A percentile compares a stretch with the other conserved stretches of the same genome.
phyloP scores from a whole-genome alignment of 495 filamentous ascomycete species.

The Ramalina intermedia region DNA sequence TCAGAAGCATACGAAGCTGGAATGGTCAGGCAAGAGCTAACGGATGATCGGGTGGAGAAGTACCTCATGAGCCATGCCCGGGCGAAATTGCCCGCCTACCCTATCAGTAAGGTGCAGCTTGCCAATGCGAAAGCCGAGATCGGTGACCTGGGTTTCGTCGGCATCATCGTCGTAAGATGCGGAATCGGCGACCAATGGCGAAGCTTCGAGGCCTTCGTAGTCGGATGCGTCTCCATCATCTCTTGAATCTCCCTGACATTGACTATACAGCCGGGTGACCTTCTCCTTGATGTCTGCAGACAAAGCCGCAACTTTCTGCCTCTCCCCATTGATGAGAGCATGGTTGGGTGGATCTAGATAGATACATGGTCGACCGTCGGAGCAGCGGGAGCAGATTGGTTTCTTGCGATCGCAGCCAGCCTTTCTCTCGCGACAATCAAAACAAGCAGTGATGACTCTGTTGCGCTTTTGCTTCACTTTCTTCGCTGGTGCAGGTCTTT shows the following conservation, averaged over 20 bases:
- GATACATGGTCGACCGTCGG: neutral
- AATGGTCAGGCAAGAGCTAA: neutral
- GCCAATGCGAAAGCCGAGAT: constrained; percentile 55
- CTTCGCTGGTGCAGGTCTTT: neutral
- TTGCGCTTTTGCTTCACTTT: constrained; percentile 27
- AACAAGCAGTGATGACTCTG: constrained; percentile 52
- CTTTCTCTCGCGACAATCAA: constrained; percentile 65
- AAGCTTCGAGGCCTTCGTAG: constrained; percentile 9
- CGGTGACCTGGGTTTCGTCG: constrained; percentile 37
- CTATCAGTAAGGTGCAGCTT: constrained; percentile 59
- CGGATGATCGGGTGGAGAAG: constrained; percentile 1
- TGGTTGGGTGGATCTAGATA: constrained; percentile 2
- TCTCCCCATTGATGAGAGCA: neutral
- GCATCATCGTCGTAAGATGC: constrained; percentile 45
- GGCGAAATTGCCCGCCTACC: constrained; percentile 40
- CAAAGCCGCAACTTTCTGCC: neutral
- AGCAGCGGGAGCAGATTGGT: constrained; percentile 2
- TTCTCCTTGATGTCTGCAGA: constrained; percentile 2
- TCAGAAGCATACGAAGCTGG: neutral
- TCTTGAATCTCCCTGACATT: neutral
- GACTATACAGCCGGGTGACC: constrained; percentile 2
- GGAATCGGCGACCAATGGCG: constrained; percentile 39
- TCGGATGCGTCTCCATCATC: constrained; percentile 10
- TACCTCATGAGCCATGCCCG: constrained; percentile 55
- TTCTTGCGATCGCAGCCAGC: constrained; percentile 47